A percentile compares a stretch with the other conserved stretches of the same genome.
These are phyloP conservation scores for Paecilomyces formosus DNA, from an alignment of 2,329 filamentous ascomycete genomes.

Conservation along the genomic window DNA sequence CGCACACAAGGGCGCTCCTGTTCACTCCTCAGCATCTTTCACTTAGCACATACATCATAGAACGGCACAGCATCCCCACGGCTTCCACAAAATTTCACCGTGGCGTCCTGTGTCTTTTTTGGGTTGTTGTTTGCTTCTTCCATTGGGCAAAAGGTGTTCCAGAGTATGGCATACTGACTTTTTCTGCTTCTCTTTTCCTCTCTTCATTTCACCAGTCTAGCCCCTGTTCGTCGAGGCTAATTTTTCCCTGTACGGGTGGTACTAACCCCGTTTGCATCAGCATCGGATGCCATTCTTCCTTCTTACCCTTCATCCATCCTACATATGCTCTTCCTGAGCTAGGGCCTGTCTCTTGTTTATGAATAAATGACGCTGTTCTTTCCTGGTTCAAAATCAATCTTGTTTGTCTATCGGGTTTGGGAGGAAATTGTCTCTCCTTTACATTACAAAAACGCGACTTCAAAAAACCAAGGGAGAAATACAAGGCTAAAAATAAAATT, in stretches of 20 bases:
- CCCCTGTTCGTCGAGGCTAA: not conserved
- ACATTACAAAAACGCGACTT: not conserved
- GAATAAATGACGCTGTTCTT: not conserved
- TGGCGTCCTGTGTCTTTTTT: slow-evolving; percentile 1
- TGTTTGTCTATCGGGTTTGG: not conserved
- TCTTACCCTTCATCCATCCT: not conserved
- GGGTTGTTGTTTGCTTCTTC: slow-evolving; percentile 1
- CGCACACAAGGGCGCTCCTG: not conserved
- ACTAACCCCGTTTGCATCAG: not conserved
- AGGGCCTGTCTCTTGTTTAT: not conserved
- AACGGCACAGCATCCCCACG: slow-evolving; percentile 11
- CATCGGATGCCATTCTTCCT: slow-evolving; percentile 1
- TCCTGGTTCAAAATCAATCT: not conserved
- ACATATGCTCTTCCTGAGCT: not conserved
- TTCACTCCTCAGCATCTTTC: not conserved
- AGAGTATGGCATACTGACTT: not conserved
- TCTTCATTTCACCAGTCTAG: not conserved
- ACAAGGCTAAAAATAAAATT: not conserved
- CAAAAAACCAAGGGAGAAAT: not conserved
- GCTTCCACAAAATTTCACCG: not conserved
- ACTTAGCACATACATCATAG: slow-evolving; percentile 3
- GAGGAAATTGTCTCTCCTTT: not conserved
- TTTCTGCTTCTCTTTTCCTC: not conserved
- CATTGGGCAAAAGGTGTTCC: not conserved
- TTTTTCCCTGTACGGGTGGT: not conserved